Evolutionary conservation across 2,329 filamentous ascomycete genomes (phyloP).

Genomic region (Aspergillus sp.): DNA sequence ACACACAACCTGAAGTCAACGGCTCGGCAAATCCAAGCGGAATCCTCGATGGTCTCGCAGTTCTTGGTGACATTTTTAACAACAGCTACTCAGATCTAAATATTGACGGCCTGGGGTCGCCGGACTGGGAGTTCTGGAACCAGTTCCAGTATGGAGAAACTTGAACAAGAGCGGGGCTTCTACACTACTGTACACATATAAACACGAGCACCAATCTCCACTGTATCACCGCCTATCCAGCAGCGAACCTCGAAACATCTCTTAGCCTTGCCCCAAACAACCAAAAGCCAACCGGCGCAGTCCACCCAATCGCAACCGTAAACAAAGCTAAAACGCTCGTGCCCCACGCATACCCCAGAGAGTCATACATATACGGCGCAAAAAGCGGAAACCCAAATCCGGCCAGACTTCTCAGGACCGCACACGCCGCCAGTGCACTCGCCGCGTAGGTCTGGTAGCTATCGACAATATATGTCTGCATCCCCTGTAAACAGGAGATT

Average conservation of each 20-base stretch:
- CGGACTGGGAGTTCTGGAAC: no score
- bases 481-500: slow-evolving; percentile 40
- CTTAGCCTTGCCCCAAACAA: slow-evolving; percentile 50
- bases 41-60: neutral
- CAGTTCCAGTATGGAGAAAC: no score
- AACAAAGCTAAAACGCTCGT: slow-evolving; percentile 42
- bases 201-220: neutral
- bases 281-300: slow-evolving; percentile 53
- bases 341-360: slow-evolving; percentile 38
- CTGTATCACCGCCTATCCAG: neutral
- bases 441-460: slow-evolving; percentile 35
- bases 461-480: slow-evolving; percentile 42
- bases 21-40: neutral
- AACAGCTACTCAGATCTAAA: no score
- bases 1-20: neutral
- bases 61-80: neutral
- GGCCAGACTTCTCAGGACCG: slow-evolving; percentile 15
- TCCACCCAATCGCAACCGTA: slow-evolving; percentile 39
- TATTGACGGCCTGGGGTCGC: no score
- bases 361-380: slow-evolving; percentile 37
- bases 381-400: slow-evolving; percentile 42
- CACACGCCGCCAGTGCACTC: slow-evolving; percentile 27
- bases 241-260: slow-evolving; percentile 44
- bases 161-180: no score
- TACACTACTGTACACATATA: neutral